Base-by-base conservation (phyloP, 371 early-diverging fungal species). In the Chytridium lagenaria region DNA sequence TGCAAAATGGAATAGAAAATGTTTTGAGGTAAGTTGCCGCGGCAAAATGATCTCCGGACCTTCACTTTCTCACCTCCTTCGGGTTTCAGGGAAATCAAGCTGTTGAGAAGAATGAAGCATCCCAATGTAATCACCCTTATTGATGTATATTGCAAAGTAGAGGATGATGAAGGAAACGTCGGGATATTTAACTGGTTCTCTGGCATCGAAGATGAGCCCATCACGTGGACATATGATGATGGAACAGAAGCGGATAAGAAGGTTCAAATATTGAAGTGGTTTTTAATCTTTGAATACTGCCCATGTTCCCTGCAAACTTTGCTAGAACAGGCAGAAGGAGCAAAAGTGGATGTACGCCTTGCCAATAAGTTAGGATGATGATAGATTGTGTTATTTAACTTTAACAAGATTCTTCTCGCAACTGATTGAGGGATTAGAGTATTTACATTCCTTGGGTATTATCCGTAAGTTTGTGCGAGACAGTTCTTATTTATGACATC, bases 141-240 rank as follows among this genome's bases (percentile, higher is more conserved):
- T 33, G 91, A 92, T 72, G 86, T 89, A 28, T 90, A 85, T 80
- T 81, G 83, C 59, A 87, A 90, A 67, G 86, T 89, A 0, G 85
- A 85, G 51, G 83, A 83, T 59, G 84, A 86, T 31, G 87, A 88
- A 51, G 81, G 85, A 49, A 82, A 84, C 59, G 73, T 73, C 36
- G 85, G 81, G 0, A 73, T 85, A 1, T 82, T 87, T 69, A 77
- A 80, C 52, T 87, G 87, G 86, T 86, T 82, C 59, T 44, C 70
- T 12, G 73, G 79, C 26, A 86, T 86, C 28, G 86, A 86, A 63
- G 78, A 86, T 23, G 84, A 83, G 57, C 86, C 86, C 1, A 81
- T 86, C 30, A 59, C 78, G 10, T 85, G 86, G 85, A 72, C 69
- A 0, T 79, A 74, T 64, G 84, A 83, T 39, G 81, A 83, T 67